Percentiles rank a stretch among this genome's conserved stretches.
phyloP scores from a whole-genome alignment of 352 stramenopile genomes.

The Pythium grandisporangium region DNA sequence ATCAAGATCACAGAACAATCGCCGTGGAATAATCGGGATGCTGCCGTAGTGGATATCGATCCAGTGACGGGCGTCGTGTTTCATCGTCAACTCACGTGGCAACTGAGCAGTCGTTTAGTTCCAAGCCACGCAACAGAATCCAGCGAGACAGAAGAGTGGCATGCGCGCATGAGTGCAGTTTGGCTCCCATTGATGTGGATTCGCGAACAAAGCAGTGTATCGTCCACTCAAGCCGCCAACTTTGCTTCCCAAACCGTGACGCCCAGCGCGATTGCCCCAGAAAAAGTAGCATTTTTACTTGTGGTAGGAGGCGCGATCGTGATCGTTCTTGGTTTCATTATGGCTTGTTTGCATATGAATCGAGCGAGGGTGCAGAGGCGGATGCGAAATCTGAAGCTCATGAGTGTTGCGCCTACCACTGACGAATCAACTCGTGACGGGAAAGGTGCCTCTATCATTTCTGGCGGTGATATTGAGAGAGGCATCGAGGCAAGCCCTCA shows the following conservation, averaged over 20 bases:
- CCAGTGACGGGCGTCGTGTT: slow-evolving; percentile 31
- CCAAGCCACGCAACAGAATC: too few relatives aligned
- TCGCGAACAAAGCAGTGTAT: slow-evolving; percentile 32
- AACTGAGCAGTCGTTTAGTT: slow-evolving; percentile 29
- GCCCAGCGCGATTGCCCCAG: slow-evolving; percentile 18
- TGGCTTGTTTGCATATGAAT: slow-evolving; percentile 6
- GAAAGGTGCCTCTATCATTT: too few relatives aligned
- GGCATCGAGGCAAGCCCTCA: too few relatives aligned
- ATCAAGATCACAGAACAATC: too few relatives aligned
- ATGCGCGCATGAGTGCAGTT: slow-evolving; percentile 9
- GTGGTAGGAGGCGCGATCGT: slow-evolving; percentile 15
- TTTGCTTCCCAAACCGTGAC: slow-evolving; percentile 2
- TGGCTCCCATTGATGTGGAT: slow-evolving; percentile 43
- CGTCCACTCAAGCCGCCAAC: slow-evolving; percentile 7
- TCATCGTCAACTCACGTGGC: slow-evolving; percentile 42
- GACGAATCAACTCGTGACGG: too few relatives aligned
- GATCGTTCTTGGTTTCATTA: slow-evolving; percentile 10
- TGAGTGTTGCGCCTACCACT: too few relatives aligned
- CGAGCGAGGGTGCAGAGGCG: slow-evolving; percentile 13
- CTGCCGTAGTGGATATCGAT: slow-evolving; percentile 47
- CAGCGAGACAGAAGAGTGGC: slow-evolving; percentile 33
- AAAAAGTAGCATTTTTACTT: slow-evolving; percentile 28
- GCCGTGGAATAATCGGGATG: too few relatives aligned
- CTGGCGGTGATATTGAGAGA: too few relatives aligned
- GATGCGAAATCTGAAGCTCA: too few relatives aligned